Conservation (phyloP, 352 stramenopile genomes). For the Pythium aristosporum region DNA sequence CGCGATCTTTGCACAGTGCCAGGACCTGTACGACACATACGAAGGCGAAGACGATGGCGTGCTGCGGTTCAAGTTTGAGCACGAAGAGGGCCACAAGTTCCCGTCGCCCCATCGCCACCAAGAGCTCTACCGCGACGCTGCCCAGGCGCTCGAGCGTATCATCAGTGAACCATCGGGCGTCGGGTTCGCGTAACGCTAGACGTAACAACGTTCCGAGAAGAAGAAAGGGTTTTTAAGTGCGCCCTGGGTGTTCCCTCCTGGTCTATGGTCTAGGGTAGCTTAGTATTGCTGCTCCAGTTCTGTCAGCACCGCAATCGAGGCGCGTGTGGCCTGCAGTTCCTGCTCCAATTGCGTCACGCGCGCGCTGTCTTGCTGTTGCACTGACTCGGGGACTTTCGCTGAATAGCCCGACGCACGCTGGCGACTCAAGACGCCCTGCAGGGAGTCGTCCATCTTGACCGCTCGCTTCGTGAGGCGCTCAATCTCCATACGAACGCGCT, state of each 20-base stretch:
- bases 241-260: neutral
- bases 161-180: neutral
- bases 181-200: neutral
- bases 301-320: constrained; percentile 52
- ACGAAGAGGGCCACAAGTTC: constrained; percentile 84
- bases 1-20: constrained; percentile 39
- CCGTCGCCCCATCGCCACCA: constrained; percentile 44
- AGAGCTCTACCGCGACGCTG: constrained; percentile 54
- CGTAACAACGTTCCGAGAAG: neutral
- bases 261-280: constrained; percentile 2
- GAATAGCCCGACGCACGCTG: constrained; percentile 50
- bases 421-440: constrained; percentile 44
- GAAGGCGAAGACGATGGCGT: constrained; percentile 28
- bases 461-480: constrained; percentile 61
- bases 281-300: constrained; percentile 64
- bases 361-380: constrained; percentile 61
- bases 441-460: constrained; percentile 48
- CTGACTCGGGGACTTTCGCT: constrained; percentile 59
- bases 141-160: constrained; percentile 39
- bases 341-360: constrained; percentile 58
- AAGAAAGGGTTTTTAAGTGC: neutral
- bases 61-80: constrained; percentile 45
- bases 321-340: constrained; percentile 46
- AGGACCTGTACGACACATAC: constrained; percentile 53
- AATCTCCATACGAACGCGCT: constrained; percentile 63